Percentiles rank a stretch among this genome's conserved stretches.
These are phyloP conservation scores for Candida albicans DNA, from an alignment of 1,139 yeast species.

Conservation along the genomic window DNA sequence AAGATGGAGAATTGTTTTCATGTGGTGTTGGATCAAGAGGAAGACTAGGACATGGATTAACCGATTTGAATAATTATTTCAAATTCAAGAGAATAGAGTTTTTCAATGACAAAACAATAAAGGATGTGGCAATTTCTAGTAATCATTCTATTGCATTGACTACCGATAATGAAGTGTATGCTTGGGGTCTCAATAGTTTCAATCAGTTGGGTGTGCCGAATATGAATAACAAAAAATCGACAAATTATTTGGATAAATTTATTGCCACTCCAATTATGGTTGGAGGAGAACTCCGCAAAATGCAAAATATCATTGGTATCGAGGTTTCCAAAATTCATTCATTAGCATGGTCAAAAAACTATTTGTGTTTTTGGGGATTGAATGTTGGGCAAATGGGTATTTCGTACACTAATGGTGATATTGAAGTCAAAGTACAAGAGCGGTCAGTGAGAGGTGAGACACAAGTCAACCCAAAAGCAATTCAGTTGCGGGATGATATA, in stretches of 20 bases:
- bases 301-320: conserved; percentile 44
- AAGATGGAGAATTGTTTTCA: conserved; percentile 52
- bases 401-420: conserved; percentile 18
- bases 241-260: conserved; percentile 34
- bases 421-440: conserved; percentile 31
- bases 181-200: conserved; percentile 78
- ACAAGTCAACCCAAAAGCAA: conserved; percentile 43
- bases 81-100: conserved; percentile 36
- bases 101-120: conserved; percentile 26
- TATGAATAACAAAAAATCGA: conserved; percentile 19
- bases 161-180: conserved; percentile 50
- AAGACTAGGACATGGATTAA: conserved; percentile 59
- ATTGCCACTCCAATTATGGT: conserved; percentile 53
- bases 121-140: conserved; percentile 53
- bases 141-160: conserved; percentile 66
- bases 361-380: conserved; percentile 73
- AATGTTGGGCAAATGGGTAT: conserved; percentile 88
- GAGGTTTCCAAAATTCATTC: conserved; percentile 76
- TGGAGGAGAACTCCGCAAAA: conserved; percentile 45
- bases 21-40: conserved; percentile 77
- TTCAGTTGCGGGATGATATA: conserved; percentile 51
- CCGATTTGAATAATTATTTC: conserved; percentile 34
- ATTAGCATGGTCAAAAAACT: conserved; percentile 54
- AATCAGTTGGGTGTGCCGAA: conserved; percentile 65
- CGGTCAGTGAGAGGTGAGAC: conserved; percentile 34